Percentiles rank a stretch among this genome's conserved stretches.
phyloP scores from a whole-genome alignment of 345 rosid genomes.

The Draba incana region DNA sequence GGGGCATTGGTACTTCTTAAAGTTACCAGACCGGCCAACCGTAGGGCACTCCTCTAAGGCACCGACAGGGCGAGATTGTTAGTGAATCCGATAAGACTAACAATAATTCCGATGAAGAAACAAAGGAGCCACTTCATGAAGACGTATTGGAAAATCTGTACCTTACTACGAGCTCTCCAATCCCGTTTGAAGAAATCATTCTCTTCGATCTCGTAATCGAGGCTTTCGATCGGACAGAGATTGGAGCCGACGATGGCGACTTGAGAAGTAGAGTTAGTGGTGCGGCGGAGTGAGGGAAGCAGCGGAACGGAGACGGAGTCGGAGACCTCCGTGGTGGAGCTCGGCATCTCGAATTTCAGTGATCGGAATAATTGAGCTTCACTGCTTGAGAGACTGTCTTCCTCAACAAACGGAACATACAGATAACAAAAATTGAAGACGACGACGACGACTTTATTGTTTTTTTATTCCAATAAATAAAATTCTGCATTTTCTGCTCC shows the following conservation, averaged over 20 bases:
- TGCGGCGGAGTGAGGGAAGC: conserved; percentile 48
- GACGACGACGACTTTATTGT: no score
- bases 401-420: no score
- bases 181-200: conserved; percentile 92
- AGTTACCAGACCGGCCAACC: conserved; percentile 92
- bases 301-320: conserved; percentile 56
- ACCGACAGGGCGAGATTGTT: conserved; percentile 74
- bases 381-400: background rate
- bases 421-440: no score
- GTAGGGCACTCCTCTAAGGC: conserved; percentile 89
- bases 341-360: conserved; percentile 10
- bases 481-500: no score
- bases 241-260: conserved; percentile 89
- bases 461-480: no score
- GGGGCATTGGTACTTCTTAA: conserved; percentile 87
- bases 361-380: background rate
- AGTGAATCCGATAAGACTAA: conserved; percentile 76
- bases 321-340: conserved; percentile 42
- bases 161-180: conserved; percentile 74
- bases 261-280: conserved; percentile 76
- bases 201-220: conserved; percentile 89
- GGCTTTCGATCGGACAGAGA: conserved; percentile 85
- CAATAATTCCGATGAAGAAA: conserved; percentile 64
- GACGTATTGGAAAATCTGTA: conserved; percentile 68
- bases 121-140: conserved; percentile 86